Percentiles rank a stretch among this genome's conserved stretches.
Conservation (phyloP, 768 basidiomycete species). For the Mycena kentingensis region DNA sequence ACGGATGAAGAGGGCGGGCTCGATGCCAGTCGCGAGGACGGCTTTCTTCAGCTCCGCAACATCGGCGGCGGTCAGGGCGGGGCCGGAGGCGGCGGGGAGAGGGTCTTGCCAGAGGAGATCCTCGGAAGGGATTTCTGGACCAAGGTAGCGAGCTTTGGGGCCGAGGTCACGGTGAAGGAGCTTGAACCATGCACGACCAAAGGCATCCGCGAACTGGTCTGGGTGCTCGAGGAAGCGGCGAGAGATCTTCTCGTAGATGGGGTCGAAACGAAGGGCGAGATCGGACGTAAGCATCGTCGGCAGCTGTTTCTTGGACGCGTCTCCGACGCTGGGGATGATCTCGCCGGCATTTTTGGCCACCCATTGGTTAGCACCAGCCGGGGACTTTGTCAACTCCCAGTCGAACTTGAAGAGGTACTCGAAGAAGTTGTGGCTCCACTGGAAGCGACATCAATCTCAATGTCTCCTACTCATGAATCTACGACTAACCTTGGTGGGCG, state of each 20-base stretch:
- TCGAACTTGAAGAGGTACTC: slow-evolving; percentile 4
- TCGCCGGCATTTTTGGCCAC: background rate
- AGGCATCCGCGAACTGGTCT: background rate
- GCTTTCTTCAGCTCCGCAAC: background rate
- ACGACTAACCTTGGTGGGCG: background rate
- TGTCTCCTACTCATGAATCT: too few species aligned
- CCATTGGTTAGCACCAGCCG: slow-evolving; percentile 3
- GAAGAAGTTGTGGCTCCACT: slow-evolving; percentile 4
- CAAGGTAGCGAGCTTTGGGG: background rate
- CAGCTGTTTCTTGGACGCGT: background rate
- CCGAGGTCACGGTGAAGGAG: slow-evolving; percentile 1
- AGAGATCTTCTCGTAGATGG: slow-evolving; percentile 1
- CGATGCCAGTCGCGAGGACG: background rate
- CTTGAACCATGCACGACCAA: slow-evolving; percentile 2
- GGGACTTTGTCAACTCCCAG: background rate
- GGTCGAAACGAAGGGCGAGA: background rate
- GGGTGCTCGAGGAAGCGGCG: slow-evolving; percentile 1
- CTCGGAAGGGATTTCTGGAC: background rate
- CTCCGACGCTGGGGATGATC: background rate
- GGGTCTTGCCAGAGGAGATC: slow-evolving; percentile 1
- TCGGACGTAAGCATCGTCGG: background rate
- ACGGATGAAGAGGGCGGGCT: background rate
- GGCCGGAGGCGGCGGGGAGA: background rate
- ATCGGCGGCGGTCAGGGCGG: background rate
- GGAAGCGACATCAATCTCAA: too few species aligned